phyloP scores from a whole-genome alignment of 2,329 filamentous ascomycete species.

The Thelonectria blattea region DNA sequence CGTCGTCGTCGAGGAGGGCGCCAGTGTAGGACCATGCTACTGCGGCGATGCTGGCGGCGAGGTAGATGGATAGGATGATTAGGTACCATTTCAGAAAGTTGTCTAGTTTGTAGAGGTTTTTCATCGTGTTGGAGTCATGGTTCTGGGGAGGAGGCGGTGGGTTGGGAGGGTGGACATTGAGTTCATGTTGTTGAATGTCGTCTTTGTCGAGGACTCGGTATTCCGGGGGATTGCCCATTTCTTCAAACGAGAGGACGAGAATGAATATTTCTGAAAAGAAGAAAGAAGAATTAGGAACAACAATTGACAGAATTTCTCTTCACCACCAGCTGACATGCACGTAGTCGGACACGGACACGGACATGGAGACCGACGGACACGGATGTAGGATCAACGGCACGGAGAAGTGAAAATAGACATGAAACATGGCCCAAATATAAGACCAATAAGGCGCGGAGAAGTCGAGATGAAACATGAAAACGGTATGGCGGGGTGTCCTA shows the following conservation, averaged over 20 bases:
- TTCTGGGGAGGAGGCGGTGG: not conserved
- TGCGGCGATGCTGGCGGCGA: constrained; percentile 10
- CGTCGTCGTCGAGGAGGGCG: constrained; percentile 23
- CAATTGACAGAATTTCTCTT: too few species aligned
- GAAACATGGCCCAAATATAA: too few species aligned
- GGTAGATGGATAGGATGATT: constrained; percentile 21
- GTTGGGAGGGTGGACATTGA: not conserved
- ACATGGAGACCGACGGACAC: too few species aligned
- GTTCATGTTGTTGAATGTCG: constrained; percentile 5
- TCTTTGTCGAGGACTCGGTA: constrained; percentile 30
- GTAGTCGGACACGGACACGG: too few species aligned
- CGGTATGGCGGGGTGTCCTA: too few species aligned
- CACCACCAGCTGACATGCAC: too few species aligned
- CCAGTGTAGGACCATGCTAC: constrained; percentile 30
- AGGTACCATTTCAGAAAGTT: constrained; percentile 27
- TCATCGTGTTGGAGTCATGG: constrained; percentile 4
- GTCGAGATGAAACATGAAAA: too few species aligned
- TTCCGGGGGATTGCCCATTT: constrained; percentile 23
- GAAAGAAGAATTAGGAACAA: too few species aligned
- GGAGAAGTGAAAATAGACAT: too few species aligned
- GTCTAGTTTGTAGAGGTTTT: constrained; percentile 26
- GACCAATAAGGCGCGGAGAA: too few species aligned
- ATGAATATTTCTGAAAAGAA: too few species aligned
- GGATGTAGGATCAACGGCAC: too few species aligned
- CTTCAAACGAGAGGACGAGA: not conserved